Evolutionary conservation across 2,329 filamentous ascomycete species (phyloP).

Genomic region (Zymoseptoria passerinii): DNA sequence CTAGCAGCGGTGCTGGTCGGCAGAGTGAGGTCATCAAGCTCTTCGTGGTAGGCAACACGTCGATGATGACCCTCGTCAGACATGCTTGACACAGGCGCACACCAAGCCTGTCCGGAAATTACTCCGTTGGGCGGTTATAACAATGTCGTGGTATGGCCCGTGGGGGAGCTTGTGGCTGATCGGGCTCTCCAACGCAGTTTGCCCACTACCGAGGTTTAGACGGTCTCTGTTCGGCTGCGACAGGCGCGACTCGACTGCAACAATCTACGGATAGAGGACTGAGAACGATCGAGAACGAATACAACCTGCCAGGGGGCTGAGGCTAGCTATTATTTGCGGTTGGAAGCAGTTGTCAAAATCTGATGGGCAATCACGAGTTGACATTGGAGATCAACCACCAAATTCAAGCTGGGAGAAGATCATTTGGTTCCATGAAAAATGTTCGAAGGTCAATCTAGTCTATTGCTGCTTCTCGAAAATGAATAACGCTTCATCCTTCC

Average conservation of each 20-base stretch:
- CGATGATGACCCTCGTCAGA: background rate
- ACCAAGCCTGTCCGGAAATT: background rate
- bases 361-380: too few relatives aligned
- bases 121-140: background rate
- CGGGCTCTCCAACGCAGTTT: background rate
- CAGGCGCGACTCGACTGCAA: background rate
- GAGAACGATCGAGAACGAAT: too few relatives aligned
- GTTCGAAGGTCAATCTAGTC: background rate
- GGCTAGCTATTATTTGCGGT: too few relatives aligned
- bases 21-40: background rate
- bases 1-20: background rate
- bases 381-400: background rate
- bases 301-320: too few relatives aligned
- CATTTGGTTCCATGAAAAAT: too few relatives aligned
- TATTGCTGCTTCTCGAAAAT: slow-evolving; percentile 43
- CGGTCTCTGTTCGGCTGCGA: too few relatives aligned
- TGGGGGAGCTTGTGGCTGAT: background rate
- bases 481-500: slow-evolving; percentile 68
- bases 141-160: background rate
- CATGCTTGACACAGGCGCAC: background rate
- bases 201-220: background rate
- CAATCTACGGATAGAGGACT: background rate
- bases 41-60: background rate
- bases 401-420: too few relatives aligned
- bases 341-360: too few relatives aligned